phyloP scores from a whole-genome alignment of 345 rosid species.

The Anacardium occidentale region DNA sequence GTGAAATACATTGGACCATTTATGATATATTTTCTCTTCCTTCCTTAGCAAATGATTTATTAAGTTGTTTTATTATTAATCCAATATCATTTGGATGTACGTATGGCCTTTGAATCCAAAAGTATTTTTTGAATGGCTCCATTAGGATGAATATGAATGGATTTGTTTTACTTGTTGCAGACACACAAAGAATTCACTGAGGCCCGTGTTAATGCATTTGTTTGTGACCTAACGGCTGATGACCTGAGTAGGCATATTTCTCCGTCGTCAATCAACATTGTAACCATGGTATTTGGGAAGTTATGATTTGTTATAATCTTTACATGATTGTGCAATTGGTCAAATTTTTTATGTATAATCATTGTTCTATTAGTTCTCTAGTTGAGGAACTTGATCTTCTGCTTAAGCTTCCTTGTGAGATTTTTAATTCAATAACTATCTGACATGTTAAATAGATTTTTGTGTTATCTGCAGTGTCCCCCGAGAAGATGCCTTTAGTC shows the following conservation, averaged over 20 bases:
- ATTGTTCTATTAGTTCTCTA: not conserved
- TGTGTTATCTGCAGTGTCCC: constrained; percentile 89
- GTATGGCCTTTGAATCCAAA: not conserved
- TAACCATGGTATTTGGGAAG: constrained; percentile 72
- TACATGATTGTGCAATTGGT: not conserved
- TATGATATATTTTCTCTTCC: not conserved
- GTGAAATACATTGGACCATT: not conserved
- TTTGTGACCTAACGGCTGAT: constrained; percentile 79
- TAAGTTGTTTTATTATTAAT: not conserved
- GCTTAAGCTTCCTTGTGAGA: not conserved
- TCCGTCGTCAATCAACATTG: constrained; percentile 79
- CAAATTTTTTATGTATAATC: constrained; percentile 3
- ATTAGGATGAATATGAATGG: constrained; percentile 9
- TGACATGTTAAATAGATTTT: constrained; percentile 84
- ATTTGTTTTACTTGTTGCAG: constrained; percentile 42
- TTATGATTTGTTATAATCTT: constrained; percentile 8
- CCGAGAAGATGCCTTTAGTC: constrained; percentile 83
- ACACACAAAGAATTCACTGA: constrained; percentile 74
- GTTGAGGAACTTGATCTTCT: not conserved
- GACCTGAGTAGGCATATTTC: constrained; percentile 65
- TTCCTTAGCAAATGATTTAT: not conserved
- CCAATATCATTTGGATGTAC: not conserved
- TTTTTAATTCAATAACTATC: constrained; percentile 24
- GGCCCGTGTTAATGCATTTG: constrained; percentile 53
- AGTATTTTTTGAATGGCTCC: not conserved